Evolutionary conservation across 495 filamentous ascomycete species (phyloP), one percentile per base, ranked within the genome.

Genomic region (Podospora didyma): DNA sequence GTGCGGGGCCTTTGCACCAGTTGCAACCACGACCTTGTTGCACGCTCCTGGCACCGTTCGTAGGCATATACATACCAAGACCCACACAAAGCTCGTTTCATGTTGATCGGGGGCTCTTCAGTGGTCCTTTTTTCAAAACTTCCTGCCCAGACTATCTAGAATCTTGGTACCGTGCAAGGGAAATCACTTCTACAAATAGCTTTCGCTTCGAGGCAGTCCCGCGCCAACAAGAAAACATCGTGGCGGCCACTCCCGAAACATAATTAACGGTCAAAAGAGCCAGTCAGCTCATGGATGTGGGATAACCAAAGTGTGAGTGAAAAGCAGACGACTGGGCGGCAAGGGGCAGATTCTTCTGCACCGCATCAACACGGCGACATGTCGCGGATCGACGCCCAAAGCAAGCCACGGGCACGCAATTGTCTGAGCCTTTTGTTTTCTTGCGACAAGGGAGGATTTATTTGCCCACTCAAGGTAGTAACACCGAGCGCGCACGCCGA

Each of bases 91-190:
- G 9, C 9, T 23, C 46, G 62, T 65, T 65, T 65, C 62, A 65
- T 62, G 59, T 62, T 51, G 60, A 65, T 62, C 56, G 34, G 35
- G 17, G 14, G 3, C 9, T 45, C 34, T 46, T 53, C 45, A 54
- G 28, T 65, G 49, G 56, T 54, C 51, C 39, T 26, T 51, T 34
- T 20, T 34, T 54, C 56, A 57, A 54, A 52, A 46, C 44, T 31
- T 60, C 7, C 42, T 45, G 45, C 19, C 62, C 62, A 65, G 47
- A 59, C 23, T 46, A 23, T n/a, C 42, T 46, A 14, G 46, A 55
- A 51, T 62, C 51, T 62, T 54, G 60, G 53, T 51, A 46, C 22
- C 23, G 21, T 39, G 14, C n/a, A 41, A n/a, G 31, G 22, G 46
- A 14, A 31, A 19, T 49, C 17, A 31, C n/a, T 23, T 53, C 51